Evolutionary conservation across 495 filamentous ascomycete genomes (phyloP).

Genomic region (Daldinia bambusicola): DNA sequence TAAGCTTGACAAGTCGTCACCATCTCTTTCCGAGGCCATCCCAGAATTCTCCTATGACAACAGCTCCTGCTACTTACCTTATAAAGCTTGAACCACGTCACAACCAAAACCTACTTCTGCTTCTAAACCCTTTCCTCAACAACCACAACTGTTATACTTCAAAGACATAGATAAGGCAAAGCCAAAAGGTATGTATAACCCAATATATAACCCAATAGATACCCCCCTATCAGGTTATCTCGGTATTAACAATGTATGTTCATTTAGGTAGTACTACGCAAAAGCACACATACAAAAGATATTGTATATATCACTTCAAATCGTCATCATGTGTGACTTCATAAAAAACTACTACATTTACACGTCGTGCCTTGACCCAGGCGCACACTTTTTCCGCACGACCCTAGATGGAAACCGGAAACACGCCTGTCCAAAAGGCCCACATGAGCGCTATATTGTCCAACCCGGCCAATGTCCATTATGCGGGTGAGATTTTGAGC

Average conservation of each 20-base stretch:
- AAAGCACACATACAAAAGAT: constrained; percentile 13
- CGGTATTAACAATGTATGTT: constrained; percentile 19
- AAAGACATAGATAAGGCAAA: neutral
- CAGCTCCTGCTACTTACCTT: neutral
- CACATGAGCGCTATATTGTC: constrained; percentile 81
- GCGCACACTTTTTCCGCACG: constrained; percentile 74
- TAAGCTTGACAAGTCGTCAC: constrained; percentile 42
- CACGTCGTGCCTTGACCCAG: constrained; percentile 72
- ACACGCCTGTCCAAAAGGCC: constrained; percentile 68
- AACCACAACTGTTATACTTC: constrained; percentile 3
- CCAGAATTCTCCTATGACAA: constrained; percentile 28
- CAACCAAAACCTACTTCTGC: constrained; percentile 13
- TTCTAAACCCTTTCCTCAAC: constrained; percentile 11
- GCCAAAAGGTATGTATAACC: constrained; percentile 24
- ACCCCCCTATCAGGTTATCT: neutral
- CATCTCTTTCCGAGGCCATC: constrained; percentile 26
- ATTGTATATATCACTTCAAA: constrained; percentile 13
- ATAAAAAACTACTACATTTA: constrained; percentile 83
- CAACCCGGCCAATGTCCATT: constrained; percentile 72
- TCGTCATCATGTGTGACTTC: constrained; percentile 76
- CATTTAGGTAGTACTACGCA: constrained; percentile 11
- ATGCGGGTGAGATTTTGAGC: constrained; percentile 55
- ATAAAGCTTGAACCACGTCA: constrained; percentile 13
- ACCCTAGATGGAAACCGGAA: constrained; percentile 71
- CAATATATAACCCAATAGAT: neutral